Evolutionary conservation across 192 early-diverging fungal genomes (phyloP), one percentile per base, ranked within the genome.

Genomic region (Gigaspora rosea): DNA sequence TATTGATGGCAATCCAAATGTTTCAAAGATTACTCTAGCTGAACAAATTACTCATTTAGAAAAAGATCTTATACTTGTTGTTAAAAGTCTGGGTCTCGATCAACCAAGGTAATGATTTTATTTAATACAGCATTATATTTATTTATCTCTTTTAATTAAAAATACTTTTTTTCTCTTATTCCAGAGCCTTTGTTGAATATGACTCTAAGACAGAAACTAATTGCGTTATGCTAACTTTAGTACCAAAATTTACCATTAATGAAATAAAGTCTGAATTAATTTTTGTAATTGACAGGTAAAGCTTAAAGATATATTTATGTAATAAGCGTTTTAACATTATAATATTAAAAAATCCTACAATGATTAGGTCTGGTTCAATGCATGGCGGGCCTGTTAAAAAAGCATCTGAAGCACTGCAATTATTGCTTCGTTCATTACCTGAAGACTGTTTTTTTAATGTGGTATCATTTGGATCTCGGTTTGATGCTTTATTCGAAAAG

Each of bases 291-390:
- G 85, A 86, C 32, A 64, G 79, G 80, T 82, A 82, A 63, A 36
- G 18, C 0, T 27, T 27, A 27, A 51, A 35, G 16, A 73, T 70
- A 20, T n/a, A 68, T 41, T 47, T 63, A 32, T 32, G 0, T 8
- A 41, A 18, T 16, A 8, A 63, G 20, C 8, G 8, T 35, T 33
- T 13, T 36, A 8, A 27, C 6, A 8, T 13, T 15, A 64, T 36
- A 15, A 27, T 13, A 64, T 32, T 4, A 32, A 6, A 11, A 63
- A 10, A 3, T 11, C 2, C 3, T 36, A 41, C 1, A 36, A 18
- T 46, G 8, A 51, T 69, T 51, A 70, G 87, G 48, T 89, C 88
- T 12, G 87, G 87, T 13, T 89, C 88, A 13, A 88, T 88, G 87
- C 2, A 35, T 8, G 85, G 86, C 9, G 63, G 48, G 20, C 76